A percentile compares a stretch with the other conserved stretches of the same genome.
Evolutionary conservation across 2,329 filamentous ascomycete genomes (phyloP).

Genomic region (Penicillium sp.): DNA sequence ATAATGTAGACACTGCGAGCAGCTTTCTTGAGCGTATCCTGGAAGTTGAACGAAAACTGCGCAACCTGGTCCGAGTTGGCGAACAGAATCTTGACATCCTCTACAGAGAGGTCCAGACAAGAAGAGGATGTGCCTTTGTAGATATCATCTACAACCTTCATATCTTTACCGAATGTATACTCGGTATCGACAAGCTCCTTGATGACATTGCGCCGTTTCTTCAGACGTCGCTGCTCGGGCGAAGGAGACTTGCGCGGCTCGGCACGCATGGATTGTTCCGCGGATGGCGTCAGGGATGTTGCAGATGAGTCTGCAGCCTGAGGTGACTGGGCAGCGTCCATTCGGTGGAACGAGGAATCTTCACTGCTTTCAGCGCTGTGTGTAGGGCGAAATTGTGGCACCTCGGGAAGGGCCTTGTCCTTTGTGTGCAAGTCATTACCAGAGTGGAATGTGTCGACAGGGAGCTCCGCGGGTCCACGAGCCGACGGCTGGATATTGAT

Average conservation of each 20-base stretch:
- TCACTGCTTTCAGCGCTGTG: slow-evolving; percentile 42
- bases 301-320: slow-evolving; percentile 42
- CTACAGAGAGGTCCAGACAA: slow-evolving; percentile 75
- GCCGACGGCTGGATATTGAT: slow-evolving; percentile 44
- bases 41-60: slow-evolving; percentile 78
- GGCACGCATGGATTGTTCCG: slow-evolving; percentile 30
- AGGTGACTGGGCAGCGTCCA: slow-evolving; percentile 36
- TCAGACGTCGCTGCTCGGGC: slow-evolving; percentile 60
- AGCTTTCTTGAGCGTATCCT: slow-evolving; percentile 78
- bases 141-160: slow-evolving; percentile 97
- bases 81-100: slow-evolving; percentile 88
- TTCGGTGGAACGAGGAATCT: slow-evolving; percentile 41
- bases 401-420: slow-evolving; percentile 8
- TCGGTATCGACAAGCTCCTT: slow-evolving; percentile 94
- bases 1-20: slow-evolving; percentile 79
- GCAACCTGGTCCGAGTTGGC: slow-evolving; percentile 91
- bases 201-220: slow-evolving; percentile 79
- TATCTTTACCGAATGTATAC: slow-evolving; percentile 85
- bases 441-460: not conserved
- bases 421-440: not conserved
- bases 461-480: slow-evolving; percentile 11
- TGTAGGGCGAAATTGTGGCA: slow-evolving; percentile 28
- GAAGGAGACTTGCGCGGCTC: slow-evolving; percentile 38
- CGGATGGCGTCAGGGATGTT: slow-evolving; percentile 43
- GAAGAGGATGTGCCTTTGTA: slow-evolving; percentile 91